Evolutionary conservation across 805 yeast species (phyloP).

Genomic region (Candida ponderosae): DNA sequence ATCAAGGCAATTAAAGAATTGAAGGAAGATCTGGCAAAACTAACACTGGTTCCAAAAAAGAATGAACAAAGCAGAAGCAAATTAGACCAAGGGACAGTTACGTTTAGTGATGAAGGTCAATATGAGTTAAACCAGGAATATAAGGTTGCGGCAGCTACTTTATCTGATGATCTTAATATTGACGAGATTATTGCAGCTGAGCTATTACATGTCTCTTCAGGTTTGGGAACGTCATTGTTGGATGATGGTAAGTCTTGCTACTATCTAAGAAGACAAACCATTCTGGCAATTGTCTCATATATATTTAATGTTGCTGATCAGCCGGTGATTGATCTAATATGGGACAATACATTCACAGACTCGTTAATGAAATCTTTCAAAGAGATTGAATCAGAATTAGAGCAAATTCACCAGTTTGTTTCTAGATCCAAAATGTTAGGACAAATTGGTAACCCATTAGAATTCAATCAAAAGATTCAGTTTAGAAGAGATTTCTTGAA

Average conservation of each 20-base stretch:
- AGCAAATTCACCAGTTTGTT: conserved; percentile 43
- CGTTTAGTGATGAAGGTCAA: conserved; percentile 41
- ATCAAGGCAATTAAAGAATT: conserved; percentile 23
- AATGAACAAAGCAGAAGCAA: conserved; percentile 37
- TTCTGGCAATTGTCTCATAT: conserved; percentile 57
- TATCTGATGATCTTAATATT: conserved; percentile 60
- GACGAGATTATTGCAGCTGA: conserved; percentile 78
- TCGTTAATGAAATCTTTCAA: conserved; percentile 48
- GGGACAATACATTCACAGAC: conserved; percentile 24
- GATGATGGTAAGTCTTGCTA: conserved; percentile 65
- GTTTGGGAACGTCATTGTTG: conserved; percentile 36
- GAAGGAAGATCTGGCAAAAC: conserved; percentile 34
- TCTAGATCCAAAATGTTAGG: conserved; percentile 49
- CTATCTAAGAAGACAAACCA: conserved; percentile 61
- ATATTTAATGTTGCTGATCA: conserved; percentile 21
- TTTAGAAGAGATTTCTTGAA: conserved; percentile 58
- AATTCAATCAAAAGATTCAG: conserved; percentile 39
- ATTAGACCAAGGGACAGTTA: conserved; percentile 38
- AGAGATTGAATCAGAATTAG: conserved; percentile 48
- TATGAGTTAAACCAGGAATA: conserved; percentile 62
- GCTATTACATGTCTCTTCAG: conserved; percentile 42
- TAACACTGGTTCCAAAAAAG: conserved; percentile 36
- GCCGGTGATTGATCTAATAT: conserved; percentile 16
- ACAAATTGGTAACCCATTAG: conserved; percentile 29
- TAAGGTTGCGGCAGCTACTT: conserved; percentile 44